Conservation (phyloP, 352 stramenopile species). For the Globisporangium abappressorium region DNA sequence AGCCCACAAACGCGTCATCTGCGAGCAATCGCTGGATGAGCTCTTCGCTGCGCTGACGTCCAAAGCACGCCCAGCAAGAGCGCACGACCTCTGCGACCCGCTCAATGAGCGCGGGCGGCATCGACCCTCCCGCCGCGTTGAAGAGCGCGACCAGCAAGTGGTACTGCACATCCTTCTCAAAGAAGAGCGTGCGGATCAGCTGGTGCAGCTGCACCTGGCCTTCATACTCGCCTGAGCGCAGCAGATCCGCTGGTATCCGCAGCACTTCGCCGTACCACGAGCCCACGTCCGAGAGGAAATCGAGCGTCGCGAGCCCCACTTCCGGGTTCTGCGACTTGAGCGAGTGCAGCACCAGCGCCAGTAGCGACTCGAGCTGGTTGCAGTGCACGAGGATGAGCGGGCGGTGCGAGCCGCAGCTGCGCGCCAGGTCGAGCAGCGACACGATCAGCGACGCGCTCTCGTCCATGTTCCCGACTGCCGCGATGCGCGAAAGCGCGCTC, state of each 20-base stretch:
- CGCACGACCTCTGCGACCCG: conserved; percentile 69
- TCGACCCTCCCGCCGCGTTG: conserved; percentile 51
- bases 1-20: conserved; percentile 60
- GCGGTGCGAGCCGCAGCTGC: conserved; percentile 46
- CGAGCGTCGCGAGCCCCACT: conserved; percentile 47
- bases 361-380: conserved; percentile 60
- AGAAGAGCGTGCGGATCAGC: conserved; percentile 70
- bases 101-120: conserved; percentile 60
- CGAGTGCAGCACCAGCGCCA: conserved; percentile 55
- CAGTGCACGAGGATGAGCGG: conserved; percentile 66
- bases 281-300: conserved; percentile 62
- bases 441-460: conserved; percentile 48
- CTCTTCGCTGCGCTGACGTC: conserved; percentile 56
- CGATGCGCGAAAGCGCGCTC: conserved; percentile 54
- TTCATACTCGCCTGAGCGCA: conserved; percentile 44
- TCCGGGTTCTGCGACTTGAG: conserved; percentile 70
- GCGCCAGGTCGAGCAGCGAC: conserved; percentile 56
- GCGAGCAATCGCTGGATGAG: conserved; percentile 51
- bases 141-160: conserved; percentile 65
- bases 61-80: conserved; percentile 75
- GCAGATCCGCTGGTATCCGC: conserved; percentile 46
- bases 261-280: conserved; percentile 73
- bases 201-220: conserved; percentile 58
- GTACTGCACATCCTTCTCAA: conserved; percentile 78
- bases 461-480: conserved; percentile 42